Evolutionary conservation across 1,139 yeast genomes (phyloP).

Genomic region (Lodderomyces theae): DNA sequence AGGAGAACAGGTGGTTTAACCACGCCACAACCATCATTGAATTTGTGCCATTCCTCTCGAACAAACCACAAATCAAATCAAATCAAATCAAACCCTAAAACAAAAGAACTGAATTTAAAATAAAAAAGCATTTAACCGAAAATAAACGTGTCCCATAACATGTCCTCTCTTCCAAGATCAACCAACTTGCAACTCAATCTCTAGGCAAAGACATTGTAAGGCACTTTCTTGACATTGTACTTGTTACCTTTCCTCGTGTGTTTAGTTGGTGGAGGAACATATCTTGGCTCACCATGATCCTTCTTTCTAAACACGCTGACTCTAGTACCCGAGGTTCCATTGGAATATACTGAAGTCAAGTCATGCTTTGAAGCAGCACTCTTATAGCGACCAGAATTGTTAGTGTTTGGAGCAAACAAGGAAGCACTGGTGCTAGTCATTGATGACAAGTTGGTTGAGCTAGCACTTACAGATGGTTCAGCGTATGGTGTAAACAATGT

Average conservation of each 20-base stretch:
- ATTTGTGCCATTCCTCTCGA: no score
- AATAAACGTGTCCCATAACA: background rate
- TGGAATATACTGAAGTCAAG: conserved; percentile 28
- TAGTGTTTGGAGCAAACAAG: conserved; percentile 9
- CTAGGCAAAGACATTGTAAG: conserved; percentile 27
- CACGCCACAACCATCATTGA: no score
- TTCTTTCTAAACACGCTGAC: conserved; percentile 32
- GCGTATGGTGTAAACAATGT: conserved; percentile 1
- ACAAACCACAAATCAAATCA: no score
- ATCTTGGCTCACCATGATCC: conserved; percentile 13
- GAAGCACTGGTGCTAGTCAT: conserved; percentile 6
- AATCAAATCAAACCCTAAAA: no score
- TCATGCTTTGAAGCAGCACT: conserved; percentile 19
- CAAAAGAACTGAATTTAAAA: background rate
- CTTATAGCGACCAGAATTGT: conserved; percentile 11
- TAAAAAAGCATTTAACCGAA: background rate
- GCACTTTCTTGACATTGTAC: conserved; percentile 30
- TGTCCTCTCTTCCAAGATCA: background rate
- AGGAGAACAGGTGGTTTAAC: background rate
- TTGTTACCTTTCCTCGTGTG: conserved; percentile 23
- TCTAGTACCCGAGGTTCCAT: conserved; percentile 30
- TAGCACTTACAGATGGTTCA: conserved; percentile 3
- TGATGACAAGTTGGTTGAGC: conserved; percentile 7
- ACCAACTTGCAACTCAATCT: background rate
- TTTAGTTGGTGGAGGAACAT: conserved; percentile 21